These are phyloP conservation scores for Rhamnella rubrinervis DNA, from an alignment of 331 rosid genomes.

Conservation along the genomic window DNA sequence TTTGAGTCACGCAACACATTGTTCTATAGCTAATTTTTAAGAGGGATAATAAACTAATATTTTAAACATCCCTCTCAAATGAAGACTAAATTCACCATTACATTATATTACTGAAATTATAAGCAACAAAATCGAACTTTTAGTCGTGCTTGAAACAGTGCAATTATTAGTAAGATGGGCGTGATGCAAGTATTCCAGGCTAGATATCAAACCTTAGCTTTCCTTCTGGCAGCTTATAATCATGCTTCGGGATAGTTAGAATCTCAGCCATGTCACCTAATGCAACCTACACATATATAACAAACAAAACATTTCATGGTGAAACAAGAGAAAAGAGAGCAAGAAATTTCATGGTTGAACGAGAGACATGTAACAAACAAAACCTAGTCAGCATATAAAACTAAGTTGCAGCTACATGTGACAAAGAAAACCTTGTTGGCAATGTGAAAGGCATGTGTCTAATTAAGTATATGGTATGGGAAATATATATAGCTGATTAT, in stretches of 20 bases:
- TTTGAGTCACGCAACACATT: neutral
- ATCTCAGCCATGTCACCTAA: conserved; percentile 93
- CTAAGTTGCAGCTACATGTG: neutral
- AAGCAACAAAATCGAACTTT: no score
- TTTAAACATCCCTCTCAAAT: no score
- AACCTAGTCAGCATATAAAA: neutral
- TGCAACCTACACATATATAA: conserved; percentile 58
- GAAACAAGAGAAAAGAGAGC: neutral
- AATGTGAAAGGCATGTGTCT: no score
- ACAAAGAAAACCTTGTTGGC: no score
- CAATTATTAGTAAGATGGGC: neutral
- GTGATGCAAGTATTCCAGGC: neutral
- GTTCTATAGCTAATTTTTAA: no score
- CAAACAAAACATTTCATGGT: neutral
- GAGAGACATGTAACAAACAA: neutral
- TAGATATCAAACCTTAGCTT: conserved; percentile 67
- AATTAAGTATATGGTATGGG: neutral
- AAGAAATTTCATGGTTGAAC: neutral
- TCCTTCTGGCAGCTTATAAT: conserved; percentile 75
- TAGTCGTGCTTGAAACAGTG: no score
- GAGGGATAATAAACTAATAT: no score
- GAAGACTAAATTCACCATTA: no score
- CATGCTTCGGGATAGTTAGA: conserved; percentile 61
- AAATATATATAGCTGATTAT: neutral
- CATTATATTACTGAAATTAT: no score